Base-by-base conservation (phyloP, 2,329 filamentous ascomycete species). In the Fusarium concolor region DNA sequence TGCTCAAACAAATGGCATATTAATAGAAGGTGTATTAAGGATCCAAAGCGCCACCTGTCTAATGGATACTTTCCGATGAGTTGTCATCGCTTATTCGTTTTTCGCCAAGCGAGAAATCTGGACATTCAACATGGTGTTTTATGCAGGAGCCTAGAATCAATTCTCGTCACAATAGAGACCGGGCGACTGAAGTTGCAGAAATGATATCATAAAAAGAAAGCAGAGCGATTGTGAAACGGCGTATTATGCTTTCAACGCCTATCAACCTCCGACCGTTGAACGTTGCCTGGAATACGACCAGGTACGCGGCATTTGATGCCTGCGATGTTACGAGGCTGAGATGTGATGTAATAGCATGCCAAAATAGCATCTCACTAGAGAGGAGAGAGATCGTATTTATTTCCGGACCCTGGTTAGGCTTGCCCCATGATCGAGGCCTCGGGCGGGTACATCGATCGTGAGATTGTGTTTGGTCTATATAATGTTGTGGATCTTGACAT, bases 401-500 rank as follows among this genome's bases (percentile, higher is more conserved):
- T 35, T 33, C 28, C 37, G 20, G 33, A 29, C 10, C 20, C 51
- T 9, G 22, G 50, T 28, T 28, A 5, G 31, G 39, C 44, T 57
- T 38, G 57, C 38, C 24, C 24, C 41, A 3, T 53, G n/a, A 59
- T 8, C 31, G 56, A 46, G 29, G 8, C 11, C 24, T 51, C 41
- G 26, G 28, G 47, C 47, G 29, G 63, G 53, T 37, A 59, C 62
- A 37, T 53, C 24, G 50, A 22, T 50, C 28, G 26, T 59, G 22
- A 47, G 35, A 11, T 33, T 42, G 2, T 1, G 15, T 35, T 33
- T 46, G 24, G 47, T 49, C 46, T 43, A 26, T 43, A 26, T 24
- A n/a, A 49, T 65, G 29, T 20, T 28, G 62, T 58, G 62, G 51
- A 58, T 44, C 50, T 46, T 38, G 11, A 55, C 31, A 10, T 42